Percentiles rank a stretch among this genome's conserved stretches.
These are phyloP conservation scores for Brasilioporus rufonigricans DNA, from an alignment of 768 basidiomycete species.

Conservation along the genomic window DNA sequence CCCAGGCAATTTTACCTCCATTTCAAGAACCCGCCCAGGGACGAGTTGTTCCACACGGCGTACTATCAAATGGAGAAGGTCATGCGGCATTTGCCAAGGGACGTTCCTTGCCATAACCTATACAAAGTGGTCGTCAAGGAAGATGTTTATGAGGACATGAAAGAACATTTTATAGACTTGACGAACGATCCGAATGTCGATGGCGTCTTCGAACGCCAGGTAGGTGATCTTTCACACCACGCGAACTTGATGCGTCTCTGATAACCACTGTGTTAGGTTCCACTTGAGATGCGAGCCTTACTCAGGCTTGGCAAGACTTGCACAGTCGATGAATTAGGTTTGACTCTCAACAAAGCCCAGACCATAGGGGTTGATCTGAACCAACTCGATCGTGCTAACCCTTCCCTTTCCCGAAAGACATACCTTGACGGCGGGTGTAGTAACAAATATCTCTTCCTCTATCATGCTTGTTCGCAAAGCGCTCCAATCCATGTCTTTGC, in stretches of 20 bases:
- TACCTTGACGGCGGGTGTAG: constrained; percentile 74
- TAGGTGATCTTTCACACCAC: constrained; percentile 29
- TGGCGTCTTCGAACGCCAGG: constrained; percentile 92
- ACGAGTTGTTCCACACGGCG: constrained; percentile 65
- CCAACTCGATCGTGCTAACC: constrained; percentile 67
- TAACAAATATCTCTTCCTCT: constrained; percentile 82
- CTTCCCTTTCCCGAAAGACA: constrained; percentile 55
- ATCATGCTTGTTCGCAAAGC: constrained; percentile 76
- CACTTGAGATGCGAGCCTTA: constrained; percentile 77
- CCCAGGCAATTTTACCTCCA: constrained; percentile 94
- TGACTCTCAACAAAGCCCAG: constrained; percentile 81
- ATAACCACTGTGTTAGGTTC: constrained; percentile 50
- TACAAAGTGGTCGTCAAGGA: constrained; percentile 85
- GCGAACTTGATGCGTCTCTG: background rate
- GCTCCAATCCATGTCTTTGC: constrained; percentile 84
- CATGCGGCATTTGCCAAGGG: constrained; percentile 74
- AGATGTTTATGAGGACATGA: constrained; percentile 76
- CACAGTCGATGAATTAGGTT: constrained; percentile 55
- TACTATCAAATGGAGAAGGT: constrained; percentile 74
- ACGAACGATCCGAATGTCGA: constrained; percentile 94
- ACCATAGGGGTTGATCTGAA: constrained; percentile 78
- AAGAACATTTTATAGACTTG: constrained; percentile 89
- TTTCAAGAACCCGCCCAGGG: constrained; percentile 65
- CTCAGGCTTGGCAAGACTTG: constrained; percentile 86
- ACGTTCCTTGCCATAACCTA: constrained; percentile 71